These are phyloP conservation scores for Keithomyces neogunnii DNA, from an alignment of 2,329 filamentous ascomycete species.

Conservation along the genomic window DNA sequence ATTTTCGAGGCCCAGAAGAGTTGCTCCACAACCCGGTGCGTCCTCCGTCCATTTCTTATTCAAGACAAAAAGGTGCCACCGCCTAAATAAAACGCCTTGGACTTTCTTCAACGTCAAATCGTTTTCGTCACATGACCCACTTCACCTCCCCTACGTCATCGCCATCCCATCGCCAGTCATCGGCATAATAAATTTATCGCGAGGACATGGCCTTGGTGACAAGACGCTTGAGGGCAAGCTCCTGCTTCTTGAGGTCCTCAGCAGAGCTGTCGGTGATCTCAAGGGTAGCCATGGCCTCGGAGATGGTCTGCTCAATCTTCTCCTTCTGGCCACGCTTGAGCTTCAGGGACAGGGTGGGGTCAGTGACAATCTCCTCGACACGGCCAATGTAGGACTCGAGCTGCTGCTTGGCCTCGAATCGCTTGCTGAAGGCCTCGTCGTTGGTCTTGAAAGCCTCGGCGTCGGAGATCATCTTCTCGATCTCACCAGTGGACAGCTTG, in stretches of 20 bases:
- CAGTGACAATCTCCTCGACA: conserved; percentile 97
- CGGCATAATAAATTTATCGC: conserved; percentile 49
- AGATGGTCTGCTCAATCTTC: conserved; percentile 96
- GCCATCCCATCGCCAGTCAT: not conserved
- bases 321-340: conserved; percentile 99
- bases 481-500: conserved; percentile 90
- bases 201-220: conserved; percentile 98
- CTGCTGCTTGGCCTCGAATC: conserved; percentile 98
- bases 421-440: conserved; percentile 99
- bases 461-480: conserved; percentile 95
- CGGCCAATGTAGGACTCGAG: conserved; percentile 98
- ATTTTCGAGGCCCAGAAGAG: conserved; percentile 3
- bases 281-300: conserved; percentile 94
- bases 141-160: not conserved
- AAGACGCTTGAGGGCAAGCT: conserved; percentile 92
- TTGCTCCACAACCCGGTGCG: conserved; percentile 2
- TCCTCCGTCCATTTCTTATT: conserved; percentile 3
- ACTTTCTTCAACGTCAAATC: not conserved
- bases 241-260: conserved; percentile 99
- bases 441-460: conserved; percentile 98
- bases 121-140: not conserved
- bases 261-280: conserved; percentile 87
- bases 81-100: conserved; percentile 6
- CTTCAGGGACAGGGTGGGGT: conserved; percentile 92
- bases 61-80: conserved; percentile 5